Conservation (phyloP, 2,329 filamentous ascomycete species). For the Chaetoscypha palmicola region DNA sequence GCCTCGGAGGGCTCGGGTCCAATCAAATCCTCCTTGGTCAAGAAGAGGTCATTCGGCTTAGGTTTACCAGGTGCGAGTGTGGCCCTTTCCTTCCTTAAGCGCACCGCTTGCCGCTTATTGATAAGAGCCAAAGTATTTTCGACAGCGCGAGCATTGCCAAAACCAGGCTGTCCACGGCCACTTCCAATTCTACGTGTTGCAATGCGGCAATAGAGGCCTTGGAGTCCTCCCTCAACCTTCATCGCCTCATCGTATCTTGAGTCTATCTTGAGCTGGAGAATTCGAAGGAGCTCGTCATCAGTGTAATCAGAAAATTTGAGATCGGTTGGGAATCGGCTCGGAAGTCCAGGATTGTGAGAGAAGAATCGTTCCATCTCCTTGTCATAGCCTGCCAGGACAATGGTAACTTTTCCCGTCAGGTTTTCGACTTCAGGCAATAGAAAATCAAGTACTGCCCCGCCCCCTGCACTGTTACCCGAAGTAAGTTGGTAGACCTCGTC, state of each 20-base stretch:
- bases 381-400: slow-evolving; percentile 66
- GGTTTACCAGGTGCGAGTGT: not conserved
- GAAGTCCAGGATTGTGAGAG: slow-evolving; percentile 63
- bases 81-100: slow-evolving; percentile 40
- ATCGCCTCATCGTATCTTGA: slow-evolving; percentile 39
- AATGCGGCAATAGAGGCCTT: slow-evolving; percentile 59
- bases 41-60: slow-evolving; percentile 47
- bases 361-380: slow-evolving; percentile 74
- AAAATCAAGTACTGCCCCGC: slow-evolving; percentile 59
- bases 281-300: slow-evolving; percentile 55
- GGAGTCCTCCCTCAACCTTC: slow-evolving; percentile 49
- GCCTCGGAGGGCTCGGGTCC: slow-evolving; percentile 56
- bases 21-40: slow-evolving; percentile 63
- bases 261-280: slow-evolving; percentile 53
- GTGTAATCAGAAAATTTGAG: slow-evolving; percentile 65
- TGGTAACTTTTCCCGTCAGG: slow-evolving; percentile 59
- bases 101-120: slow-evolving; percentile 48
- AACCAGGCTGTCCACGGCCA: slow-evolving; percentile 57
- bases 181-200: slow-evolving; percentile 53
- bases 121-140: slow-evolving; percentile 55
- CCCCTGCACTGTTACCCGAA: slow-evolving; percentile 49
- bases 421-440: slow-evolving; percentile 69
- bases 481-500: slow-evolving; percentile 74
- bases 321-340: slow-evolving; percentile 59
- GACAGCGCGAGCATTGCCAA: slow-evolving; percentile 65